A percentile compares a stretch with the other conserved stretches of the same genome.
Evolutionary conservation across 352 stramenopile species (phyloP).

Genomic region (Globisporangium takayamanum): DNA sequence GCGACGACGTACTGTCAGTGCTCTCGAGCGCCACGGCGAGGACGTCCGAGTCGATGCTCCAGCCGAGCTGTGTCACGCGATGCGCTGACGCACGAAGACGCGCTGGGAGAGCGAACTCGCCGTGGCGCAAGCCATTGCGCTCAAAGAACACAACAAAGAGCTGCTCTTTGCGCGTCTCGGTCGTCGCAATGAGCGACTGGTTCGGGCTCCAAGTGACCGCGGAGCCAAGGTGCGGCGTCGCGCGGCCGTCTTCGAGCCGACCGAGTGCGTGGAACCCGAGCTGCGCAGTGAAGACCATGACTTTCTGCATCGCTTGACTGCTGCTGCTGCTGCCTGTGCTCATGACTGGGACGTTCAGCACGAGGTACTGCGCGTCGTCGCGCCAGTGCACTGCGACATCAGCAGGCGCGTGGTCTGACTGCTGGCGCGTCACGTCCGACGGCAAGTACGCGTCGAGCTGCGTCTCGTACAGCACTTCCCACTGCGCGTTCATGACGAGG

Average conservation of each 20-base stretch:
- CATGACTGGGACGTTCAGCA: slow-evolving; percentile 39
- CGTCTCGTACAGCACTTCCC: slow-evolving; percentile 71
- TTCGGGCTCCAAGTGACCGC: slow-evolving; percentile 67
- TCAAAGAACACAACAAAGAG: slow-evolving; percentile 81
- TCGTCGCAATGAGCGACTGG: slow-evolving; percentile 63
- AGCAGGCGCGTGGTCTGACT: slow-evolving; percentile 1
- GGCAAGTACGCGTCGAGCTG: slow-evolving; percentile 32
- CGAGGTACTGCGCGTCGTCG: slow-evolving; percentile 64
- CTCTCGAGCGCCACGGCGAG: slow-evolving; percentile 45
- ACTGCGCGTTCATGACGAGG: slow-evolving; percentile 72
- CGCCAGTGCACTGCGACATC: slow-evolving; percentile 49
- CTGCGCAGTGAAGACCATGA: slow-evolving; percentile 51
- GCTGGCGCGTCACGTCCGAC: slow-evolving; percentile 9
- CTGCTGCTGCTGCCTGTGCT: background rate
- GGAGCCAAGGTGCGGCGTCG: slow-evolving; percentile 34
- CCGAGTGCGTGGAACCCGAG: slow-evolving; percentile 57
- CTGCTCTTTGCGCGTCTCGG: slow-evolving; percentile 47
- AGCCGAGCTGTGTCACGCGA: slow-evolving; percentile 30
- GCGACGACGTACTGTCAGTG: background rate
- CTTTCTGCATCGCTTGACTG: slow-evolving; percentile 23
- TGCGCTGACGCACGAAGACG: slow-evolving; percentile 25
- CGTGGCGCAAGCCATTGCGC: slow-evolving; percentile 72
- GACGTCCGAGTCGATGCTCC: slow-evolving; percentile 66
- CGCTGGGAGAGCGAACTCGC: slow-evolving; percentile 56
- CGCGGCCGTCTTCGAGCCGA: slow-evolving; percentile 63